These are phyloP conservation scores for Plicaturopsis crispa DNA, from an alignment of 768 basidiomycete species.

Conservation along the genomic window DNA sequence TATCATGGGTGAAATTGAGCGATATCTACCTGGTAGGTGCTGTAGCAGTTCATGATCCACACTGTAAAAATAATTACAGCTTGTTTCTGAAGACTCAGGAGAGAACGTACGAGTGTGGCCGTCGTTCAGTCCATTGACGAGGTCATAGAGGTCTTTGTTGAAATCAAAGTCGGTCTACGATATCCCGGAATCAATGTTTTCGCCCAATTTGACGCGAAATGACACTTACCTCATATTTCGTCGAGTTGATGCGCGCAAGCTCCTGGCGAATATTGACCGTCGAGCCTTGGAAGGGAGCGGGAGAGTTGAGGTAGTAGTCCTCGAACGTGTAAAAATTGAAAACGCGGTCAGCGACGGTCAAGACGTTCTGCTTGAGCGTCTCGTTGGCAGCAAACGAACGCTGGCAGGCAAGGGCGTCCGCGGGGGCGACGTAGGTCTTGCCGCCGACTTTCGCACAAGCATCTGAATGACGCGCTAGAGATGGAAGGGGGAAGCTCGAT, in stretches of 20 bases:
- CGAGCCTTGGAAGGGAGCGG: conserved; percentile 47
- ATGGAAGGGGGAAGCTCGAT: too few relatives aligned
- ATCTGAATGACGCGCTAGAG: too few relatives aligned
- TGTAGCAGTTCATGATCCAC: conserved; percentile 53
- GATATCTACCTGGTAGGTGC: conserved; percentile 28
- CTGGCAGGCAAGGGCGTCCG: conserved; percentile 49
- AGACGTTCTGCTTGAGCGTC: conserved; percentile 45
- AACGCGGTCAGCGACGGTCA: conserved; percentile 38
- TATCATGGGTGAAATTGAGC: neutral
- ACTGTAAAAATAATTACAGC: too few relatives aligned
- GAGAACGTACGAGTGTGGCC: conserved; percentile 49
- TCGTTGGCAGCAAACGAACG: conserved; percentile 52
- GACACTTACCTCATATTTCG: conserved; percentile 34
- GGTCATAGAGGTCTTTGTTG: conserved; percentile 47
- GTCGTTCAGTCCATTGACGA: conserved; percentile 51
- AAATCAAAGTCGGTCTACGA: conserved; percentile 62
- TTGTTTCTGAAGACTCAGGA: too few relatives aligned
- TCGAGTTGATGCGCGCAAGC: conserved; percentile 38
- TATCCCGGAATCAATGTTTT: too few relatives aligned
- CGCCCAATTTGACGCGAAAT: too few relatives aligned
- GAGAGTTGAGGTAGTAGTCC: conserved; percentile 40
- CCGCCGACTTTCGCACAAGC: conserved; percentile 27
- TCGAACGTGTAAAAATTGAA: conserved; percentile 47
- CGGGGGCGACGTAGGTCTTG: conserved; percentile 37
- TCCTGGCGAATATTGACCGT: conserved; percentile 46